These are phyloP conservation scores for Talaromyces proteolyticus DNA, from an alignment of 495 filamentous ascomycete species.

Conservation along the genomic window DNA sequence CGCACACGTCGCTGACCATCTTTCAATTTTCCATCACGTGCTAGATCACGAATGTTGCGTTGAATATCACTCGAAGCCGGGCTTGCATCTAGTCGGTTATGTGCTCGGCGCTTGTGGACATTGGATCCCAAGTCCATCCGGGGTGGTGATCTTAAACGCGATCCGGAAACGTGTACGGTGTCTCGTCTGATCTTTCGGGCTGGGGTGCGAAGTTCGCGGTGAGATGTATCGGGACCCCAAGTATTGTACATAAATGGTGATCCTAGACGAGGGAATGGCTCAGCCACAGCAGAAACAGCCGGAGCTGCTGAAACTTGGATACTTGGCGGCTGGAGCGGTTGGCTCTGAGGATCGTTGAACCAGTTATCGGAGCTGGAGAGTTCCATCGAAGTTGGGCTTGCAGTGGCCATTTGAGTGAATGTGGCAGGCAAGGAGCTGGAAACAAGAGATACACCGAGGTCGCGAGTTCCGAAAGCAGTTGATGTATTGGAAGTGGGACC, in stretches of 20 bases:
- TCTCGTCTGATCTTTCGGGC: conserved; percentile 26
- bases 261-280: conserved; percentile 35
- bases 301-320: conserved; percentile 2
- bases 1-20: conserved; percentile 43
- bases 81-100: conserved; percentile 37
- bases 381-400: conserved; percentile 13
- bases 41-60: conserved; percentile 43
- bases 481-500: conserved; percentile 20
- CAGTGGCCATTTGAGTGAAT: conserved; percentile 55
- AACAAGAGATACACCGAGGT: conserved; percentile 79
- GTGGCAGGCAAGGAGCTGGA: conserved; percentile 72
- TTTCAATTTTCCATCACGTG: conserved; percentile 37
- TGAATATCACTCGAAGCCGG: conserved; percentile 38
- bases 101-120: conserved; percentile 45
- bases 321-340: conserved; percentile 5
- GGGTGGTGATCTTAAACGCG: conserved; percentile 41
- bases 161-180: conserved; percentile 40
- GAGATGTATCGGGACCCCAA: conserved; percentile 46
- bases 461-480: conserved; percentile 58
- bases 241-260: conserved; percentile 55
- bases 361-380: conserved; percentile 17
- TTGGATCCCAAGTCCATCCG: conserved; percentile 44
- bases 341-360: conserved; percentile 27
- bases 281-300: conserved; percentile 16
- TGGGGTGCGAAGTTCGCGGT: conserved; percentile 22